Base-by-base conservation (phyloP, 306 rosid genomes). In the Vigna unguiculata region DNA sequence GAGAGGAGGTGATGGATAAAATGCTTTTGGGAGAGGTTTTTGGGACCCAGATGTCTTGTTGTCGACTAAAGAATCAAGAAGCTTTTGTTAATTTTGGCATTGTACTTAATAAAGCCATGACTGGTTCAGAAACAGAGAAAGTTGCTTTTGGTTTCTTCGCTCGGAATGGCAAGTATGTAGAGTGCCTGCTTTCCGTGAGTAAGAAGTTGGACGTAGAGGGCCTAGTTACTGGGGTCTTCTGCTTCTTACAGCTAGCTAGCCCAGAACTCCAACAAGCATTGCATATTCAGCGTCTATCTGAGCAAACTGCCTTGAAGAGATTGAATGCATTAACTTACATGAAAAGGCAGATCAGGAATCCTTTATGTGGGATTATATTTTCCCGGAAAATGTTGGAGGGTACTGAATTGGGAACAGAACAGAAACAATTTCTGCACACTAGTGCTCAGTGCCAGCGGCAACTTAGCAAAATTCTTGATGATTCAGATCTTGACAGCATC, bases 1-100 rank as follows among this genome's bases (percentile, higher is more conserved):
- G 99, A 16, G 96, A 88, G 78, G 93, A 92, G 65, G 91, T 90
- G 15, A 85, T 95, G 64, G 92, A 92, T 80, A 95, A 95, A 82
- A 92, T 92, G 97, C 97, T 95, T 76, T 72, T 92, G 79, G 99
- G 97, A 34, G 97, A 95, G 85, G 97, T 92, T 60, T 95, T 92
- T 51, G 97, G 97, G 61, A 75, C 84, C 38, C 88, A 88, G 21
- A 82, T 22, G 83, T 84, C 91, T 46, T 87, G 86, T 69, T 95
- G 97, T 78, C 97, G 92, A 52, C 89, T 95, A 58, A 95, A 92
- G 83, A 92, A 88, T 79, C 97, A 90, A 77, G 99, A 95, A 87
- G 90, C 91, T 74, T 88, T 89, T 53, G 92, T 95, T 60, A 95
- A 89, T 80, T 86, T 95, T 74, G 93, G 97, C 63, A 66, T 95